Evolutionary conservation across 345 rosid species (phyloP).

Genomic region (Salix caprea): DNA sequence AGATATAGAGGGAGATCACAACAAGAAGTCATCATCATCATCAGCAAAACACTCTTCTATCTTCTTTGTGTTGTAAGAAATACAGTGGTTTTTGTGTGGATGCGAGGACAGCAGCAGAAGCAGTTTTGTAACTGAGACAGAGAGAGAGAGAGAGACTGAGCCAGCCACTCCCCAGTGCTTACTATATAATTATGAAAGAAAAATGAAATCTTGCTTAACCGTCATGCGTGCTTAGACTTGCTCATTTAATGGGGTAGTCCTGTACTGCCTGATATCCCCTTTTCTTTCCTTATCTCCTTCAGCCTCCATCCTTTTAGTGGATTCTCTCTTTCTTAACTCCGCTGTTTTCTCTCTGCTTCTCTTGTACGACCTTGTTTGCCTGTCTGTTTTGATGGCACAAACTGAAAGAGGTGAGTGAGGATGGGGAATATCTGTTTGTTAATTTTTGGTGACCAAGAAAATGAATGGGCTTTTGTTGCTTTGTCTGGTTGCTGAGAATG

Average conservation of each 20-base stretch:
- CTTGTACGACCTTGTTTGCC: slow-evolving; percentile 7
- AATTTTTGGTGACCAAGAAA: neutral
- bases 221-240: slow-evolving; percentile 8
- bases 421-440: slow-evolving; percentile 13
- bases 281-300: neutral
- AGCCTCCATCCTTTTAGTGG: neutral
- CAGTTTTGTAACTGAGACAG: slow-evolving; percentile 39
- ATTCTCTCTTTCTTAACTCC: neutral
- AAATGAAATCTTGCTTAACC: slow-evolving; percentile 25
- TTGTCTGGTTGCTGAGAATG: slow-evolving; percentile 19
- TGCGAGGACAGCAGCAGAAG: slow-evolving; percentile 17
- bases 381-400: slow-evolving; percentile 42
- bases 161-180: neutral
- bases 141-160: neutral
- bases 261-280: slow-evolving; percentile 19
- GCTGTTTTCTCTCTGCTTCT: neutral
- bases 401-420: slow-evolving; percentile 13
- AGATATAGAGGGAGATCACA: neutral
- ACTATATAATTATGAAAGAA: neutral
- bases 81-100: slow-evolving; percentile 24
- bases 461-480: slow-evolving; percentile 5
- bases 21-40: neutral
- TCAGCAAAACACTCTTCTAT: slow-evolving; percentile 6
- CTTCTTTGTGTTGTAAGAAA: slow-evolving; percentile 14
- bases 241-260: slow-evolving; percentile 46